Evolutionary conservation across 2,329 filamentous ascomycete species (phyloP), one percentile per base, ranked within the genome.

Genomic region (Fusarium sp.): DNA sequence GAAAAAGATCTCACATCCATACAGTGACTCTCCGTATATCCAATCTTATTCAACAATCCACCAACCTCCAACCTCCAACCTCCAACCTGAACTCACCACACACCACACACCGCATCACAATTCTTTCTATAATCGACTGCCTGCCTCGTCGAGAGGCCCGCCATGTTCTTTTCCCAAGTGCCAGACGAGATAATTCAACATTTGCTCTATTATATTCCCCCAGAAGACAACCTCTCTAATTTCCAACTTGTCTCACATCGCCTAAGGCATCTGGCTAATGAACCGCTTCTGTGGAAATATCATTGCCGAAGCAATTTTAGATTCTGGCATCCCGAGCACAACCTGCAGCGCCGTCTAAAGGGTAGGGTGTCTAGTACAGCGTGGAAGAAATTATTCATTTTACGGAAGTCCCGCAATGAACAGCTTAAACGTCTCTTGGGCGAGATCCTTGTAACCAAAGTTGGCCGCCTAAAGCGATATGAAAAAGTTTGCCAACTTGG

Each of bases 111-210:
- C 63, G 45, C 52, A 66, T 51, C 69, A 59, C 69, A 29, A 51
- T 46, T 56, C 49, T 48, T 37, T 46, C 37, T 54, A 46, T 55
- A 65, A 51, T 49, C 63, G 39, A 57, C 42, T 37, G 59, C 54
- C 54, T 59, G 63, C 70, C 55, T 73, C 55, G 61, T 45, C 23
- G 25, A 63, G 60, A 54, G 66, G 70, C 63, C 63, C 70, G 76
- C 60, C 72, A 81, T 82, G 79, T 81, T 81, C 41, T 76, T 89
- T 62, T 79, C 83, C 42, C 74, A 79, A 60, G 85, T 96, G 39
- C 95, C 95, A 44, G 93, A 95, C 81, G 96, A 99, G 84, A 89
- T 98, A 70, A 86, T 98, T 76, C 90, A 94, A 79, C 88, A 91
- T 59, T 92, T 98, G 73, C 86, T 98, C 73, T 86, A 87, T 70